These are phyloP conservation scores for Nemophila menziesii DNA, from an alignment of 257 asterid genomes.

Conservation along the genomic window DNA sequence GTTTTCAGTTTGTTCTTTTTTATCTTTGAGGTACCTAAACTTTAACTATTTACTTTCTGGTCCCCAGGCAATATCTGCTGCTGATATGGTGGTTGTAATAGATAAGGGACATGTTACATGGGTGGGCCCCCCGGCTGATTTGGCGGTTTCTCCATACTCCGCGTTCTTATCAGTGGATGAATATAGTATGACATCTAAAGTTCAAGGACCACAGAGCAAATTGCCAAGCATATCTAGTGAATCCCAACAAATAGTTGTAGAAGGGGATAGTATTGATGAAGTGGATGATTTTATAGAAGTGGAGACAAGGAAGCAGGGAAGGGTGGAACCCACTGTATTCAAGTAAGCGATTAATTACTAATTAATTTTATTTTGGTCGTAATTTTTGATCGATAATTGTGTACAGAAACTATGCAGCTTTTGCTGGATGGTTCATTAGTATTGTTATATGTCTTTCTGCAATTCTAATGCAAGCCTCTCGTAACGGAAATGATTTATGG, in stretches of 20 bases:
- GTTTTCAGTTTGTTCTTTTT: constrained; percentile 21
- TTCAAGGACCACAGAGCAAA: constrained; percentile 18
- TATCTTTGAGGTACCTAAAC: neutral
- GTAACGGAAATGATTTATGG: constrained; percentile 96
- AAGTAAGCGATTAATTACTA: constrained; percentile 30
- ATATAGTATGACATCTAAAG: constrained; percentile 24
- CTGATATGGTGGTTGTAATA: constrained; percentile 75
- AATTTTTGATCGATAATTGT: constrained; percentile 12
- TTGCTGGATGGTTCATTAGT: constrained; percentile 67
- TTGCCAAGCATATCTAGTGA: constrained; percentile 19
- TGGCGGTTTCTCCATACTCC: constrained; percentile 37
- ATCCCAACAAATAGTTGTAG: constrained; percentile 23
- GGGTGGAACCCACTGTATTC: constrained; percentile 67
- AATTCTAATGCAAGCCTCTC: constrained; percentile 90
- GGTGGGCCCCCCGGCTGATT: constrained; percentile 63
- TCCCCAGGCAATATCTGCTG: constrained; percentile 65
- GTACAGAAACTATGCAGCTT: constrained; percentile 82
- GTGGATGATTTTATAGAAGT: constrained; percentile 40
- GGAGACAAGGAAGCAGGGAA: constrained; percentile 80
- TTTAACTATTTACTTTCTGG: neutral
- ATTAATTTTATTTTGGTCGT: neutral
- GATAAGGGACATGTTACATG: constrained; percentile 73
- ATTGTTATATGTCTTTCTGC: constrained; percentile 59
- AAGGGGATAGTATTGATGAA: constrained; percentile 30
- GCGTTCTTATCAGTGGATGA: constrained; percentile 45